Percentiles rank a stretch among this genome's conserved stretches.
These are phyloP conservation scores for Linnemannia exigua DNA, from an alignment of 192 early-diverging fungal genomes.

Conservation along the genomic window DNA sequence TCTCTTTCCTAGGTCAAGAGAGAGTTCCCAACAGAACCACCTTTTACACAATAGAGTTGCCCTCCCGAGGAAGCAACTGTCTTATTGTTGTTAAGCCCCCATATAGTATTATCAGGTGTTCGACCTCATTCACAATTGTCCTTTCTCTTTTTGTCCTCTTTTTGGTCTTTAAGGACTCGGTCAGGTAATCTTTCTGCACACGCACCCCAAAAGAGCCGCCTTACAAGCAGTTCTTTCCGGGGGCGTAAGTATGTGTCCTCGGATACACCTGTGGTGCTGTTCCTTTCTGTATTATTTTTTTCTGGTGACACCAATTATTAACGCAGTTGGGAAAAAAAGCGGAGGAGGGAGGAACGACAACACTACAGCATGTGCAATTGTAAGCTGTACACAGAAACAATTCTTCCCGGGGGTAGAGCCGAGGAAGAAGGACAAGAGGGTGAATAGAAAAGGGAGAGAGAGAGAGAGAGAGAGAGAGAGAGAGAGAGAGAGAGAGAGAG, in stretches of 20 bases:
- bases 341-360: background rate
- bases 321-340: background rate
- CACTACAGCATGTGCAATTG: background rate
- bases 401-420: no score
- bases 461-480: background rate
- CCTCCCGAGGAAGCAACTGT: no score
- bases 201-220: background rate
- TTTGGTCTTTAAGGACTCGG: background rate
- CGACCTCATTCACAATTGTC: background rate
- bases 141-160: background rate
- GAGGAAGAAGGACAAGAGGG: background rate
- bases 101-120: no score
- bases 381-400: background rate
- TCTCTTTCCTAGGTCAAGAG: no score
- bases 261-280: background rate
- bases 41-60: no score
- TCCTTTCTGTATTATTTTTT: background rate
- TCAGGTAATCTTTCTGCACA: background rate
- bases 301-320: slow-evolving; percentile 5
- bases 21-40: no score
- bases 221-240: background rate
- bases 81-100: no score
- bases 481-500: background rate
- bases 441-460: background rate
- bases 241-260: background rate